Conservation (phyloP, 2,329 filamentous ascomycete genomes). For the Coccinonectria pachysandricola region DNA sequence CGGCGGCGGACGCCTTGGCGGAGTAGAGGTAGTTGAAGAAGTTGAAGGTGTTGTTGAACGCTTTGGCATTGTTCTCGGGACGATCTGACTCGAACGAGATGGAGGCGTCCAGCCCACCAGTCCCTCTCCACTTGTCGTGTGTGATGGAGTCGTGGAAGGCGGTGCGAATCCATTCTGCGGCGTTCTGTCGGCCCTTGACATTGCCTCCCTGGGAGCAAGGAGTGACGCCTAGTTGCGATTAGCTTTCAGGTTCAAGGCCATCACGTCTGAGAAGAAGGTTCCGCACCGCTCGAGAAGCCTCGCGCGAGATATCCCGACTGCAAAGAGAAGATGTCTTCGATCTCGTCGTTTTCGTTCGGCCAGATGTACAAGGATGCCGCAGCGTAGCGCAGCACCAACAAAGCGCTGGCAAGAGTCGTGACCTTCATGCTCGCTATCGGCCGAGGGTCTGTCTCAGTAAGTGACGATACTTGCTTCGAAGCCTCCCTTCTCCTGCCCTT, state of each 20-base stretch:
- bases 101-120: slow-evolving; percentile 16
- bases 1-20: slow-evolving; percentile 10
- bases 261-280: background rate
- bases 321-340: slow-evolving; percentile 7
- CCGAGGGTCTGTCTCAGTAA: too few relatives aligned
- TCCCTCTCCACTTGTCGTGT: slow-evolving; percentile 9
- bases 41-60: slow-evolving; percentile 19
- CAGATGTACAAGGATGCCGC: slow-evolving; percentile 3
- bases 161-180: slow-evolving; percentile 18
- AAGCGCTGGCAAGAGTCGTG: too few relatives aligned
- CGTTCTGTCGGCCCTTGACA: slow-evolving; percentile 10
- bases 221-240: slow-evolving; percentile 6
- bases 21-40: slow-evolving; percentile 20
- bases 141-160: slow-evolving; percentile 19
- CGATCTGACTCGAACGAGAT: slow-evolving; percentile 16
- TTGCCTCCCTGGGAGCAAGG: slow-evolving; percentile 11
- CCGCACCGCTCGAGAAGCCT: slow-evolving; percentile 6
- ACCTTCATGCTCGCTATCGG: too few relatives aligned
- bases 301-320: slow-evolving; percentile 6
- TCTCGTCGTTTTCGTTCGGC: slow-evolving; percentile 7
- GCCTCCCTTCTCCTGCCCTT: too few relatives aligned
- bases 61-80: slow-evolving; percentile 11
- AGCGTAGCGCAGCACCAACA: background rate
- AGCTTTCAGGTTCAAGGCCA: too few relatives aligned
- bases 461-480: too few relatives aligned